These are phyloP conservation scores for Neofusicoccum kwambonambiense DNA, from an alignment of 2,329 filamentous ascomycete genomes.

Conservation along the genomic window DNA sequence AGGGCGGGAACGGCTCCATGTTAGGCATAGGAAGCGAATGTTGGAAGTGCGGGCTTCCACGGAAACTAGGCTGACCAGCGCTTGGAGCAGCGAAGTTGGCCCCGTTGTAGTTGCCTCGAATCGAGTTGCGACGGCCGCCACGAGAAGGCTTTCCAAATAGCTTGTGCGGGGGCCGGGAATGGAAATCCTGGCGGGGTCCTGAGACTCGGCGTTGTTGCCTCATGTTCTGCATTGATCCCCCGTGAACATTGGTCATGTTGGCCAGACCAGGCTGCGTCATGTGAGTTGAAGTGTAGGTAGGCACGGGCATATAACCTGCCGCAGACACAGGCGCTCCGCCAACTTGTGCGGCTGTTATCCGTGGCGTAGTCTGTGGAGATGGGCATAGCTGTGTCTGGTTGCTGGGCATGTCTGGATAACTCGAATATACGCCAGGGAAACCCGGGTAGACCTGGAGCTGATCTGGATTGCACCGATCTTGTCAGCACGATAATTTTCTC, in stretches of 20 bases:
- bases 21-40: not conserved
- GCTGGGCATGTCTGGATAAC: not conserved
- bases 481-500: too few species aligned
- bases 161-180: not conserved
- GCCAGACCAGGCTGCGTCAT: not conserved
- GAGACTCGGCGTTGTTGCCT: not conserved
- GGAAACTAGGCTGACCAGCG: not conserved
- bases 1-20: slow-evolving; percentile 10
- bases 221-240: not conserved
- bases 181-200: not conserved
- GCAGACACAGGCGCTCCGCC: not conserved
- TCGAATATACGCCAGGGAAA: not conserved
- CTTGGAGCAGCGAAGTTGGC: not conserved
- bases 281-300: not conserved
- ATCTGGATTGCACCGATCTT: not conserved
- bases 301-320: not conserved
- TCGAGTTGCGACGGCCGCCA: slow-evolving; percentile 1
- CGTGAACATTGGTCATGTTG: slow-evolving; percentile 4
- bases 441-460: not conserved
- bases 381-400: not conserved
- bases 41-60: not conserved
- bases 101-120: not conserved
- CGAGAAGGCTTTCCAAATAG: not conserved
- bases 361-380: not conserved
- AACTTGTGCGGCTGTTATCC: not conserved